phyloP scores from a whole-genome alignment of 2,329 filamentous ascomycete genomes.

The Magnaporthales sp. region DNA sequence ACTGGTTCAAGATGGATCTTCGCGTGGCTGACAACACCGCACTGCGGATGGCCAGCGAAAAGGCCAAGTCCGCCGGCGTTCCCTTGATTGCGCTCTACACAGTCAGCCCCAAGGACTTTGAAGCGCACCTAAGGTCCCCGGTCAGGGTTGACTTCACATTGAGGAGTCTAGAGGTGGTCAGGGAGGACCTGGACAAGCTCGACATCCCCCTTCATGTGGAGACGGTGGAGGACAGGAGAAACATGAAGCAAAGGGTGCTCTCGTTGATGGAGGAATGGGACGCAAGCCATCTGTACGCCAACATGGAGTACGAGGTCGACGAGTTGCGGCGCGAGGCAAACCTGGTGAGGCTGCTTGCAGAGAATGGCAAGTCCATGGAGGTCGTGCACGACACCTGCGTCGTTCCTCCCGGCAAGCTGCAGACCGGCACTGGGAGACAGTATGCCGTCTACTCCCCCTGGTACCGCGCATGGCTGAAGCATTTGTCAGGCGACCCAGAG shows the following conservation, averaged over 20 bases:
- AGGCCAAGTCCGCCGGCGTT: conserved; percentile 28
- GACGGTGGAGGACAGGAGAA: conserved; percentile 56
- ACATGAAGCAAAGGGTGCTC: conserved; percentile 51
- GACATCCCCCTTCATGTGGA: conserved; percentile 74
- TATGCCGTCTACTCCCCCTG: conserved; percentile 82
- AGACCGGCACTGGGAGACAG: conserved; percentile 62
- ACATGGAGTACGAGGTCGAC: conserved; percentile 88
- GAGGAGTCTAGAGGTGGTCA: conserved; percentile 58
- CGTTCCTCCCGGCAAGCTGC: conserved; percentile 62
- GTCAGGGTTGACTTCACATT: conserved; percentile 73
- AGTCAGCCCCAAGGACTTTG: conserved; percentile 73
- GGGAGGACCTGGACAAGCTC: conserved; percentile 56
- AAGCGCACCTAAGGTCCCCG: conserved; percentile 68
- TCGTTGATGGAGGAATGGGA: conserved; percentile 64
- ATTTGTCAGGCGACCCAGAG: conserved; percentile 61
- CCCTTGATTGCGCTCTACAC: conserved; percentile 72
- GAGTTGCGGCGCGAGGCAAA: conserved; percentile 70
- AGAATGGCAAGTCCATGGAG: conserved; percentile 59
- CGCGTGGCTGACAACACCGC: conserved; percentile 66
- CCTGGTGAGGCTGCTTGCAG: conserved; percentile 51
- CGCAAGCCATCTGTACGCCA: conserved; percentile 67
- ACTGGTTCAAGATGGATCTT: conserved; percentile 88
- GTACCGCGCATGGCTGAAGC: conserved; percentile 67
- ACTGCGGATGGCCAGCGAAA: conserved; percentile 55
- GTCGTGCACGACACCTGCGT: conserved; percentile 75